Evolutionary conservation across 257 asterid genomes (phyloP).

Genomic region (Nicotiana undulata): DNA sequence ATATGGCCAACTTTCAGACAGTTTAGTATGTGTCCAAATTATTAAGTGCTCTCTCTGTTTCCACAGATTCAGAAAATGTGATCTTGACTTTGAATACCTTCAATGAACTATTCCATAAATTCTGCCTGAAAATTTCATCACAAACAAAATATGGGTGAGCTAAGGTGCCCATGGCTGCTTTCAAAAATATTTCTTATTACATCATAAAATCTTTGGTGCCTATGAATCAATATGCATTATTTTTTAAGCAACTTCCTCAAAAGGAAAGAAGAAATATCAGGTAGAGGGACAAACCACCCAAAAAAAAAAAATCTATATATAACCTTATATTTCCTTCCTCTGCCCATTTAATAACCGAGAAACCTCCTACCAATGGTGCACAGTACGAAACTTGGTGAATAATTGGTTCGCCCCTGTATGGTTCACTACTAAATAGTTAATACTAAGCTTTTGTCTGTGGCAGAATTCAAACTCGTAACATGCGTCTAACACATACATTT

Average conservation of each 20-base stretch:
- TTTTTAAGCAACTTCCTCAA: background rate
- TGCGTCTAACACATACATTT: background rate
- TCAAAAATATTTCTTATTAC: background rate
- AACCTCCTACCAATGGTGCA: background rate
- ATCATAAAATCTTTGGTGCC: too few relatives aligned
- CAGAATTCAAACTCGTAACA: background rate
- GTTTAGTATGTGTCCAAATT: background rate
- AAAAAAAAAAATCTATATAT: background rate
- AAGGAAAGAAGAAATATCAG: background rate
- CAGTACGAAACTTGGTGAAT: background rate
- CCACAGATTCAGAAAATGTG: background rate
- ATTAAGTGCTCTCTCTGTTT: background rate
- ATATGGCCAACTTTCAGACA: background rate
- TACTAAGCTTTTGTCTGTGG: background rate
- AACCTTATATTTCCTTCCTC: background rate
- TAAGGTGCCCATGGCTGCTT: background rate
- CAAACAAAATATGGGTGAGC: background rate
- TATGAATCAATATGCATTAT: background rate
- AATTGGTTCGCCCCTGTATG: background rate
- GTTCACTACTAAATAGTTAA: background rate
- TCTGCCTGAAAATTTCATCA: background rate
- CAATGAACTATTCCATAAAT: background rate
- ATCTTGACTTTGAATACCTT: background rate
- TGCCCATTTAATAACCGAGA: background rate
- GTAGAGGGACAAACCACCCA: background rate